phyloP scores from a whole-genome alignment of 441 rosid genomes.

The Isatis lusitanica region DNA sequence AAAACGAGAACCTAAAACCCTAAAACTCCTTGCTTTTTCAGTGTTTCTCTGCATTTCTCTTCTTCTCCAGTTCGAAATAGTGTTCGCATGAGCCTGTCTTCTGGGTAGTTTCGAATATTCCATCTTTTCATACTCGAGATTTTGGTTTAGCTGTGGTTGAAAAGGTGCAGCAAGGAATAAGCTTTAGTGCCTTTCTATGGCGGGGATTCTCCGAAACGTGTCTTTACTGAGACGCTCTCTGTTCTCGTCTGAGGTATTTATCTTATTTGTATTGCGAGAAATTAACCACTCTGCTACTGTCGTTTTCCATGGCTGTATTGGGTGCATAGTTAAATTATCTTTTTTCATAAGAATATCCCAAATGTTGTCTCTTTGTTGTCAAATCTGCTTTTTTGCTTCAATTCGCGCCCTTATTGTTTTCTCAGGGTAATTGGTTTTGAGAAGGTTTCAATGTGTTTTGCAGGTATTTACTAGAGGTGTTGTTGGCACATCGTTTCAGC shows the following conservation, averaged over 20 bases:
- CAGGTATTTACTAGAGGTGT: slow-evolving; percentile 53
- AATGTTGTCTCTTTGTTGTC: background rate
- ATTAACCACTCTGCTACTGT: slow-evolving; percentile 2
- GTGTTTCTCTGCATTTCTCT: slow-evolving; percentile 7
- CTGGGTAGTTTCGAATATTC: slow-evolving; percentile 1
- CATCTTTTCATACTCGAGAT: background rate
- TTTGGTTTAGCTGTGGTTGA: background rate
- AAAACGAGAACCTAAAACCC: slow-evolving; percentile 44
- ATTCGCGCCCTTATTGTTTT: background rate
- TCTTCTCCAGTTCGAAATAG: background rate
- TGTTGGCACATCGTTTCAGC: slow-evolving; percentile 52
- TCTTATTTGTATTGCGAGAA: slow-evolving; percentile 11
- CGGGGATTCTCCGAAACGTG: slow-evolving; percentile 60
- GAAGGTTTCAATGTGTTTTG: slow-evolving; percentile 2
- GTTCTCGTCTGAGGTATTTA: slow-evolving; percentile 49
- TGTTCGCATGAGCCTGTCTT: background rate
- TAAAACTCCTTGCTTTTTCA: slow-evolving; percentile 2
- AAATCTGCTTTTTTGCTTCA: background rate
- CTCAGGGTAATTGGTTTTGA: background rate
- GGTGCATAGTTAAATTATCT: background rate
- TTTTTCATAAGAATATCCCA: background rate
- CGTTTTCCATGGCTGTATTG: slow-evolving; percentile 5
- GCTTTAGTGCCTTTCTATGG: slow-evolving; percentile 46
- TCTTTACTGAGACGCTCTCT: slow-evolving; percentile 51
- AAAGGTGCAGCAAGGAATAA: background rate